Conservation (phyloP, 2,329 filamentous ascomycete species). For the Talaromyces sp. region DNA sequence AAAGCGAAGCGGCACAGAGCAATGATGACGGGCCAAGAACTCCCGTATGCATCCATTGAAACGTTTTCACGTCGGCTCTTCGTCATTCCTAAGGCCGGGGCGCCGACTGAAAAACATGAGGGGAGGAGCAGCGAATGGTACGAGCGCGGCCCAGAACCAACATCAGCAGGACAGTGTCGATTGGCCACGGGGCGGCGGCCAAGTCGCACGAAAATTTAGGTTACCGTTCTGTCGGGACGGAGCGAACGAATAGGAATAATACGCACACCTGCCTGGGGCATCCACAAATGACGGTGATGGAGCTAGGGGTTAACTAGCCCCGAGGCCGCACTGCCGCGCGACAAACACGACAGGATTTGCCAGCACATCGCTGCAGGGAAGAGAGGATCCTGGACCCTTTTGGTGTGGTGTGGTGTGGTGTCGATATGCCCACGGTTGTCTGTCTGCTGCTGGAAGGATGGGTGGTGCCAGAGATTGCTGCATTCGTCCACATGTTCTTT, state of each 20-base stretch:
- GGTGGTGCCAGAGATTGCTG: neutral
- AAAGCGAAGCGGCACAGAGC: constrained; percentile 2
- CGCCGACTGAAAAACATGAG: constrained; percentile 11
- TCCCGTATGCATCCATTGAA: constrained; percentile 5
- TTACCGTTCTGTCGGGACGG: constrained; percentile 15
- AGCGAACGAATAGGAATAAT: constrained; percentile 12
- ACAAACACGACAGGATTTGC: constrained; percentile 14
- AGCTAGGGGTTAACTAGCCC: constrained; percentile 8
- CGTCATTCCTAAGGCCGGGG: constrained; percentile 8
- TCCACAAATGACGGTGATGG: constrained; percentile 11
- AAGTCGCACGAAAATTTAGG: constrained; percentile 12
- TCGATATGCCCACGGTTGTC: neutral
- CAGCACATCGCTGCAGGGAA: constrained; percentile 22
- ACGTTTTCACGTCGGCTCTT: constrained; percentile 11
- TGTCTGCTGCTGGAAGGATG: neutral
- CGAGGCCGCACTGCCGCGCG: constrained; percentile 15
- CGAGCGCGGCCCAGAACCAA: constrained; percentile 5
- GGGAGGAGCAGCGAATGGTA: constrained; percentile 11
- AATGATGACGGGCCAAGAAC: constrained; percentile 2
- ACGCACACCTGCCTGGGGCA: constrained; percentile 7
- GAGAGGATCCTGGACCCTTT: neutral
- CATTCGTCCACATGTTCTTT: neutral
- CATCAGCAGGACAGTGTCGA: constrained; percentile 13
- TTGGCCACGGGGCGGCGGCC: constrained; percentile 6
- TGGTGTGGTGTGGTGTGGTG: neutral